phyloP scores from a whole-genome alignment of 768 basidiomycete genomes.

The Lyophyllum semitale region DNA sequence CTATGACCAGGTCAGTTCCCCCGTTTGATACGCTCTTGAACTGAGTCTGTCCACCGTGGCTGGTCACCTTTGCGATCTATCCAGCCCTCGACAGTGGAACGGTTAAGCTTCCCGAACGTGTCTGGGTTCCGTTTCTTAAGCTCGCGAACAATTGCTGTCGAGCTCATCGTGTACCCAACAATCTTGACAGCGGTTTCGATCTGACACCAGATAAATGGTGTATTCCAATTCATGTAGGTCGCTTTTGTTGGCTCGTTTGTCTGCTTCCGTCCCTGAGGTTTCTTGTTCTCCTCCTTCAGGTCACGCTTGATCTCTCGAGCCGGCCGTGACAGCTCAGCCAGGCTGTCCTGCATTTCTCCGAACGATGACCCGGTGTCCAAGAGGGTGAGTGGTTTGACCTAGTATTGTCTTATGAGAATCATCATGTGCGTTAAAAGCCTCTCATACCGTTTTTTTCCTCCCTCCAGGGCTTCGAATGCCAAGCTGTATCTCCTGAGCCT shows the following conservation, averaged over 20 bases:
- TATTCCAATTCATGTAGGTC: slow-evolving; percentile 11
- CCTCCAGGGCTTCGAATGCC: slow-evolving; percentile 10
- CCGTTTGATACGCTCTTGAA: slow-evolving; percentile 8
- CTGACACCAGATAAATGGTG: background rate
- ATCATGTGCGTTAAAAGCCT: background rate
- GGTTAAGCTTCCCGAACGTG: slow-evolving; percentile 17
- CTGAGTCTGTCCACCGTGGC: slow-evolving; percentile 20
- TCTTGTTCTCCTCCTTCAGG: background rate
- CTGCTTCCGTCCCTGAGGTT: slow-evolving; percentile 5
- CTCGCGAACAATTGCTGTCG: slow-evolving; percentile 14
- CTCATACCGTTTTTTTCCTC: slow-evolving; percentile 12
- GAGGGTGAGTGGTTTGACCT: background rate
- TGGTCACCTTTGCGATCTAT: slow-evolving; percentile 20
- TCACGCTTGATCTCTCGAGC: background rate
- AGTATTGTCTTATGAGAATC: too few relatives aligned
- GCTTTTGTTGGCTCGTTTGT: background rate
- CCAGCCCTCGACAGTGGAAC: slow-evolving; percentile 23
- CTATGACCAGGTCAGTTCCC: slow-evolving; percentile 9
- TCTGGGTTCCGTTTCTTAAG: slow-evolving; percentile 15
- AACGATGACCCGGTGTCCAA: background rate
- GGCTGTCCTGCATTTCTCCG: background rate
- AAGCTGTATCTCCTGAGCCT: slow-evolving; percentile 7
- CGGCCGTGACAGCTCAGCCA: slow-evolving; percentile 16
- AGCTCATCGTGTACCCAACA: slow-evolving; percentile 17
- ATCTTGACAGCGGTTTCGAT: slow-evolving; percentile 8